Base-by-base conservation (phyloP, 2,329 filamentous ascomycete species). In the Pseudopyrenochaeta lycopersici region DNA sequence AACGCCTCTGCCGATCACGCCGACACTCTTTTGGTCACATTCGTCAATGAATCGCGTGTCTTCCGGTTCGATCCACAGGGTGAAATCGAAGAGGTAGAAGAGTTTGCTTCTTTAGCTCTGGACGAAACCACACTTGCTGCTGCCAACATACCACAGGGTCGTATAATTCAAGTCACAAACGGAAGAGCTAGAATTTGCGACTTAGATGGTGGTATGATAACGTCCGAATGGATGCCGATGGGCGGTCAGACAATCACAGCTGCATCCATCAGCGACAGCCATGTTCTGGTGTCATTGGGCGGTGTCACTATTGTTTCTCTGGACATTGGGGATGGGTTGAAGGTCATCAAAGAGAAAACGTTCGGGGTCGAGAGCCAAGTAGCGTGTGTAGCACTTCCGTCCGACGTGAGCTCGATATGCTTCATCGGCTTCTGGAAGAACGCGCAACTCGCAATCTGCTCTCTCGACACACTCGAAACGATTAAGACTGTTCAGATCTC, bases 371-470 rank as follows among this genome's bases (percentile, higher is more conserved):
- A 87, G 30, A 90, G 92, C 60, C 92, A 98, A 72, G 85, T 98
- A 30, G 91, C 95, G 2, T 96, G 93, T 66, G 82, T 98, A 9
- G 88, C 94, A 41, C 83, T 95, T 1, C 87, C 92, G 0, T 80
- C 84, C 3, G 80, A 85, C 31, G 78, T 88, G 12, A 79, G 82
- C 4, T 81, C 85, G 43, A 79, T 92, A 29, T 94, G 90, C 50
- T 88, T 97, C 23, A 83, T 95, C 14, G 93, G 92, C 1, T 95
- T 96, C 76, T 98, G 94, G 87, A 87, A 90, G 58, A 88, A 88
- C n/a, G 90, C 91, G 5, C 86, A 85, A 10, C 84, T 98, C 21
- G 89, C 90, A 0, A 81, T 98, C 30, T 80, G 97, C 39, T 83
- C 88, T 53, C 73, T 96, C 18, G 75, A 83, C 15, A 87, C 85